Evolutionary conservation across 2,329 filamentous ascomycete species (phyloP), one percentile per base, ranked within the genome.

Genomic region (Stemphylium beticola): DNA sequence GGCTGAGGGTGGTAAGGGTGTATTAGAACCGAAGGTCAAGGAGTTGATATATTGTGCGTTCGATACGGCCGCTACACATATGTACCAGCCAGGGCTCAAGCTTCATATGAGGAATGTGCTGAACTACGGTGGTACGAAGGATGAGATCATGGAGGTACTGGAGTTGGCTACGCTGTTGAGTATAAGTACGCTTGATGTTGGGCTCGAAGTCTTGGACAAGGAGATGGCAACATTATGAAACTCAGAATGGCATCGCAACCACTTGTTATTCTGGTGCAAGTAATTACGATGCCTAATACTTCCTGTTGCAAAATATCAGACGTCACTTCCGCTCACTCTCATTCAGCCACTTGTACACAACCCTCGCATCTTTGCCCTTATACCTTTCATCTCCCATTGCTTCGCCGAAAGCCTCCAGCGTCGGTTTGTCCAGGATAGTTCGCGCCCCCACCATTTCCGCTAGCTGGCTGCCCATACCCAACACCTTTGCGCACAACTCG

Each of bases 1-100:
- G 10, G 66, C 67, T 34, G 63, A 68, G 40, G 66, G 69, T 10
- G 65, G 66, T 3, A 52, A 48, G 18, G 73, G 76, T 1, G 73
- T 65, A 3, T 62, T 81, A 47, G 74, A 77, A 49, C 77, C 78
- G n/a, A 80, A 81, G 71, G 74, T 69, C 44, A 81, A 80, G 63
- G 79, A 82, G 59, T 61, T 82, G 17, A 72, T 82, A 6, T 81
- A 80, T 56, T 81, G 78, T 53, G 80, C 79, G 1, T 80, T 82
- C 53, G 80, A 82, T 62, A 66, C 68, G 18, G 78, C 79, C 14
- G 72, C 78, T 6, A 82, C 80, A 12, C 80, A 82, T 62, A 70
- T 82, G 17, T 82, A 81, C 48, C 67, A 73, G 5, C 77, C 78
- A 0, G 80, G 79, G 0, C 59, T 81, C 39, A 82, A 81, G 54